phyloP scores from a whole-genome alignment of 257 asterid species.

The Marsdenia floribunda region DNA sequence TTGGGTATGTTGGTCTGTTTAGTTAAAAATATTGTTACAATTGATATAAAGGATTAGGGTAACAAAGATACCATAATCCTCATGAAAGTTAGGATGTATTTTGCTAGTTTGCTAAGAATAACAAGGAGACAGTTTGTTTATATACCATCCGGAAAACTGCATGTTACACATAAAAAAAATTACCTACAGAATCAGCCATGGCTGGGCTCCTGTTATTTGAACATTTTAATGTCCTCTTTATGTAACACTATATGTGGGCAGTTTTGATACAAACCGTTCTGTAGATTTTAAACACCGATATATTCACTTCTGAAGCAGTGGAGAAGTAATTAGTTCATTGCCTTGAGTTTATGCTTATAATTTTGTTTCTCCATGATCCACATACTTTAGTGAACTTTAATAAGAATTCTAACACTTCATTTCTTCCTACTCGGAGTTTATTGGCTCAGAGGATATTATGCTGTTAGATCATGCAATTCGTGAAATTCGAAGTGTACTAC shows the following conservation, averaged over 20 bases:
- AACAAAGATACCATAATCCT: neutral
- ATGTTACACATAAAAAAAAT: neutral
- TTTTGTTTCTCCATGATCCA: neutral
- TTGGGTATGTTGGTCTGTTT: neutral
- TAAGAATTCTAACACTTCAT: constrained; percentile 24
- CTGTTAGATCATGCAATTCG: constrained; percentile 60
- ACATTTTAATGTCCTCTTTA: neutral
- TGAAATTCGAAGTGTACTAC: constrained; percentile 53
- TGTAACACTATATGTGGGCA: neutral
- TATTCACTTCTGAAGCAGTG: neutral
- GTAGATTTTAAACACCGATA: neutral
- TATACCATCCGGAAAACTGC: neutral
- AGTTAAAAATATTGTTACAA: neutral
- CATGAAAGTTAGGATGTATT: neutral
- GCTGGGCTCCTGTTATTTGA: neutral
- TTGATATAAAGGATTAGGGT: neutral
- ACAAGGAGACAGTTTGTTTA: neutral
- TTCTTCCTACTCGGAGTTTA: constrained; percentile 60
- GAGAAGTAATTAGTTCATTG: neutral
- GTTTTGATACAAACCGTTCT: neutral
- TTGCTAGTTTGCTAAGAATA: neutral
- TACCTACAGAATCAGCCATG: neutral
- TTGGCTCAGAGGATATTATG: constrained; percentile 56
- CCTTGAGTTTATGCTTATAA: neutral
- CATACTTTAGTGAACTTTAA: neutral